These are phyloP conservation scores for Terfezia boudieri DNA, from an alignment of 495 filamentous ascomycete species.

Conservation along the genomic window DNA sequence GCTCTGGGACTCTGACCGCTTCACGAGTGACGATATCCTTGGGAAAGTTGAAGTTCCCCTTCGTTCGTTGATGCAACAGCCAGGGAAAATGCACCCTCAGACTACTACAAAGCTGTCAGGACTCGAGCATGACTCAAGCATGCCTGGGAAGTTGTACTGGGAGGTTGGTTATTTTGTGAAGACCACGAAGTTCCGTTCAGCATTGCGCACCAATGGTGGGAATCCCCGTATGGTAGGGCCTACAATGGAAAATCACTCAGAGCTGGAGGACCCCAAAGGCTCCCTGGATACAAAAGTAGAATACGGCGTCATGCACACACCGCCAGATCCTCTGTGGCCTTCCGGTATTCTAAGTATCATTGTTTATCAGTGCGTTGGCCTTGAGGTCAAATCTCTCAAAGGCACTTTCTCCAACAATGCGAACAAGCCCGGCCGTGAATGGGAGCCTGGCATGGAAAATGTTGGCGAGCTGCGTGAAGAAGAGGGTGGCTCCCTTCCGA, in stretches of 20 bases:
- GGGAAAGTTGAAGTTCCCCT: slow-evolving; percentile 42
- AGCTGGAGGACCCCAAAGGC: slow-evolving; percentile 77
- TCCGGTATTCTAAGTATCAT: slow-evolving; percentile 52
- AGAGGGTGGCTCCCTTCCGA: slow-evolving; percentile 36
- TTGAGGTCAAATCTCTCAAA: slow-evolving; percentile 21
- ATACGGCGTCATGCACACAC: slow-evolving; percentile 69
- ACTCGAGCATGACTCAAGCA: slow-evolving; percentile 34
- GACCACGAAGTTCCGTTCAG: slow-evolving; percentile 52
- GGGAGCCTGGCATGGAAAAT: slow-evolving; percentile 68
- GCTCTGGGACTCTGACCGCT: slow-evolving; percentile 49
- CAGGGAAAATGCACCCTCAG: slow-evolving; percentile 76
- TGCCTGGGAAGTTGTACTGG: slow-evolving; percentile 48
- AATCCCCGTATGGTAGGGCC: slow-evolving; percentile 45
- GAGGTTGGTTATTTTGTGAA: slow-evolving; percentile 50
- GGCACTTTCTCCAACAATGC: not conserved
- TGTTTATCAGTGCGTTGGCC: slow-evolving; percentile 50
- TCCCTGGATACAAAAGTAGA: slow-evolving; percentile 50
- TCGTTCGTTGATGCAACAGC: slow-evolving; percentile 83
- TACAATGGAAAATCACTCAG: slow-evolving; percentile 44
- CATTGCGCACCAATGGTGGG: slow-evolving; percentile 67
- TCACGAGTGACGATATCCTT: slow-evolving; percentile 48
- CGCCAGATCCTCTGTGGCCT: slow-evolving; percentile 84
- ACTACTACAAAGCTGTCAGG: slow-evolving; percentile 36
- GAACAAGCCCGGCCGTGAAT: slow-evolving; percentile 28
- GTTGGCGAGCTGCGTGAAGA: slow-evolving; percentile 25